These are phyloP conservation scores for Cinnamomum chago DNA, from an alignment of 164 flowering plant species.

Conservation along the genomic window DNA sequence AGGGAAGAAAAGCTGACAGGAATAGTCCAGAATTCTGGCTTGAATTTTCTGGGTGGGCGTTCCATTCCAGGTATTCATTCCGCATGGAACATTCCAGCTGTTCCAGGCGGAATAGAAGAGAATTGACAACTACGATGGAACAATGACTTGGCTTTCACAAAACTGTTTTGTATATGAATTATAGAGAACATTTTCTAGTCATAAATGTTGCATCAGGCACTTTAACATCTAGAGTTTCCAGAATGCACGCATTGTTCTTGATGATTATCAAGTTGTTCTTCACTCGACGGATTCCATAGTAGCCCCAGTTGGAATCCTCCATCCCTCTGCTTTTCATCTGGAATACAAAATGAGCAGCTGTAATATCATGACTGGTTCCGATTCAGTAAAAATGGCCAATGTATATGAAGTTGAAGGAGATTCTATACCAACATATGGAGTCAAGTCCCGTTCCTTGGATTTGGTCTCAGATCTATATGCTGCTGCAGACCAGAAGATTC, in stretches of 20 bases:
- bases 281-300: slow-evolving; percentile 74
- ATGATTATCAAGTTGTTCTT: slow-evolving; percentile 60
- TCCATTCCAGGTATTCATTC: too few relatives aligned
- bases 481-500: slow-evolving; percentile 28
- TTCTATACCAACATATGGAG: slow-evolving; percentile 22
- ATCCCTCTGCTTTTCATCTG: slow-evolving; percentile 82
- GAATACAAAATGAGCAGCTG: slow-evolving; percentile 44
- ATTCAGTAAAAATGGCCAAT: slow-evolving; percentile 23
- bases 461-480: slow-evolving; percentile 19
- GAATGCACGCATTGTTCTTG: slow-evolving; percentile 84
- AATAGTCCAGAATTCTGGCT: too few relatives aligned
- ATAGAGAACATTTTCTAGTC: neutral
- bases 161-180: too few relatives aligned
- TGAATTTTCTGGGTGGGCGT: too few relatives aligned
- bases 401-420: slow-evolving; percentile 69
- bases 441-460: slow-evolving; percentile 20
- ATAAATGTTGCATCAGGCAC: slow-evolving; percentile 2
- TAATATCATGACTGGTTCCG: slow-evolving; percentile 15
- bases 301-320: slow-evolving; percentile 88
- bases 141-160: too few relatives aligned
- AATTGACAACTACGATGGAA: too few relatives aligned
- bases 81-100: too few relatives aligned
- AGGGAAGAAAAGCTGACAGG: too few relatives aligned
- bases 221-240: slow-evolving; percentile 36
- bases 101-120: too few relatives aligned